Evolutionary conservation across 2,329 filamentous ascomycete genomes (phyloP).

Genomic region (Colletotrichum endophyticum): DNA sequence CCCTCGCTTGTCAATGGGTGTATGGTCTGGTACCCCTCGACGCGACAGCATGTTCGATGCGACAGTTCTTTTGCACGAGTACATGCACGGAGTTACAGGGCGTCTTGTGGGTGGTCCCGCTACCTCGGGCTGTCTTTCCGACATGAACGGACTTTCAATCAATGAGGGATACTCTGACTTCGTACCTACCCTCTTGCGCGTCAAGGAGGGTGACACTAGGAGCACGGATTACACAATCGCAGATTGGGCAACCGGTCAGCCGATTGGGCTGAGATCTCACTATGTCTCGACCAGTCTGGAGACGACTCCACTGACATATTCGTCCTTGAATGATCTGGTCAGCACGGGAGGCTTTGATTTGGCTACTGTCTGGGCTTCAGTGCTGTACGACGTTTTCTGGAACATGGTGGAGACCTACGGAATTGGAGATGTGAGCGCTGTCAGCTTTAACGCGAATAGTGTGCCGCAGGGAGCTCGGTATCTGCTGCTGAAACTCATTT

Average conservation of each 20-base stretch:
- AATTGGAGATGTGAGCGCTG: background rate
- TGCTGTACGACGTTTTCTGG: background rate
- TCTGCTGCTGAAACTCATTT: background rate
- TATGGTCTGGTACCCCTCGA: background rate
- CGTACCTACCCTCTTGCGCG: background rate
- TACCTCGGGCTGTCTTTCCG: background rate
- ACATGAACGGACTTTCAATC: background rate
- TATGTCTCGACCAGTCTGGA: background rate
- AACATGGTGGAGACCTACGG: background rate
- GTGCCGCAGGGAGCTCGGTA: background rate
- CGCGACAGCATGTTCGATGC: background rate
- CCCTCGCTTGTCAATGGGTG: background rate
- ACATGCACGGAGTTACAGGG: background rate
- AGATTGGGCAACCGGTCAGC: background rate
- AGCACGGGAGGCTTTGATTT: background rate
- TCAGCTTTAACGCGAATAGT: background rate
- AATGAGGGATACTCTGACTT: background rate
- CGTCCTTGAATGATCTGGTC: background rate
- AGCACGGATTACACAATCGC: background rate
- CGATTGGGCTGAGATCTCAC: background rate
- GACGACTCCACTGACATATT: background rate
- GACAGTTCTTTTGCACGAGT: background rate
- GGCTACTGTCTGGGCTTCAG: background rate
- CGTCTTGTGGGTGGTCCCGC: background rate
- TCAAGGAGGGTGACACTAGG: background rate